Evolutionary conservation across 2,329 filamentous ascomycete species (phyloP).

Genomic region (Cryphonectria carpinicola): DNA sequence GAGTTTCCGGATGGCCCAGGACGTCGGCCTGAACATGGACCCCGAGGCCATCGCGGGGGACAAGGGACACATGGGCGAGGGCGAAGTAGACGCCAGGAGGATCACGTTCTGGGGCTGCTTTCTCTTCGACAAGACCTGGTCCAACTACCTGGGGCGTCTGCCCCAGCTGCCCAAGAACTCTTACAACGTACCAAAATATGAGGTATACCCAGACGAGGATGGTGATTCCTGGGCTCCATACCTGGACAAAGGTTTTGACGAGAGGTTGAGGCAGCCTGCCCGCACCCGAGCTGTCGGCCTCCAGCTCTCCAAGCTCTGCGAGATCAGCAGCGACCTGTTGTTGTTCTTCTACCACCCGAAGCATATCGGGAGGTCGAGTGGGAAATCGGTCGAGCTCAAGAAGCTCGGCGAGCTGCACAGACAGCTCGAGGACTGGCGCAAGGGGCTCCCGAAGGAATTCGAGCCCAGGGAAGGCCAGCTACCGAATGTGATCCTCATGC

Average conservation of each 20-base stretch:
- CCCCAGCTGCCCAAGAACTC: conserved; percentile 82
- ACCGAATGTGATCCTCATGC: conserved; percentile 77
- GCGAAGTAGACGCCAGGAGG: conserved; percentile 84
- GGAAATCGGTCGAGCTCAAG: conserved; percentile 85
- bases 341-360: conserved; percentile 89
- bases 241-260: conserved; percentile 78
- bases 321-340: conserved; percentile 91
- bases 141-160: conserved; percentile 90
- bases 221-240: conserved; percentile 85
- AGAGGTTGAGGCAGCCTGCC: conserved; percentile 75
- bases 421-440: conserved; percentile 86
- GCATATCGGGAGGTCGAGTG: conserved; percentile 63
- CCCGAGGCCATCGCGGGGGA: conserved; percentile 66
- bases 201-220: conserved; percentile 90
- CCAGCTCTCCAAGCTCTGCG: conserved; percentile 81
- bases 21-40: conserved; percentile 89
- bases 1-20: conserved; percentile 96
- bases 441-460: conserved; percentile 80
- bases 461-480: conserved; percentile 88
- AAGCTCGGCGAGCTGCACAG: conserved; percentile 91
- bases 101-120: conserved; percentile 99
- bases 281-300: conserved; percentile 80
- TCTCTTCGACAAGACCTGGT: conserved; percentile 99
- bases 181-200: conserved; percentile 84
- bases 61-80: conserved; percentile 67